These are phyloP conservation scores for Plasmodium inui DNA, from an alignment of 169 alveolate genomes.

Conservation along the genomic window DNA sequence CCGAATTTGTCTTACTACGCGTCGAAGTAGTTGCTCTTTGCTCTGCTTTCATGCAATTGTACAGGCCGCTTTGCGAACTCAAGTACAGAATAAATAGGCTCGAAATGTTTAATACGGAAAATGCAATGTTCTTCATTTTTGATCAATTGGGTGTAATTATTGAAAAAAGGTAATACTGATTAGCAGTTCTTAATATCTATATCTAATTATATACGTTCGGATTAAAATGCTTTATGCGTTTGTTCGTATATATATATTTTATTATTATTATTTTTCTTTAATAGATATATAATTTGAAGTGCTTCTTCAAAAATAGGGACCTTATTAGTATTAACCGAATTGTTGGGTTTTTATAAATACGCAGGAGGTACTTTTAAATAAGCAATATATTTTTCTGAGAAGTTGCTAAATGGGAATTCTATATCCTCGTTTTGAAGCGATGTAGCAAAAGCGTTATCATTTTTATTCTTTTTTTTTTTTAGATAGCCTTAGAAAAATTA, in stretches of 20 bases:
- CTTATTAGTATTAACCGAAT: neutral
- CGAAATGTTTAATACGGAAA: slow-evolving; percentile 8
- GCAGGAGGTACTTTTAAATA: neutral
- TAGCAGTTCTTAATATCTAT: neutral
- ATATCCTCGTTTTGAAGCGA: slow-evolving; percentile 1
- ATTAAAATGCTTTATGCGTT: neutral
- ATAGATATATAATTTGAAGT: neutral
- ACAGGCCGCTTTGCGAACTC: slow-evolving; percentile 24
- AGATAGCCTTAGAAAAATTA: neutral
- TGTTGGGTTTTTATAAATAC: neutral
- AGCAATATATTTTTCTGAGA: neutral
- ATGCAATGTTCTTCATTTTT: slow-evolving; percentile 8
- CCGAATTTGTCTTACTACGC: neutral
- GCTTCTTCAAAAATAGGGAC: neutral
- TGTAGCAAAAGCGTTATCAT: neutral
- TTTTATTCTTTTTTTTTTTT: slow-evolving; percentile 7
- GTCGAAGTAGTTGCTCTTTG: neutral
- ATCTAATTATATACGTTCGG: neutral
- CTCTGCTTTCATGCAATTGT: slow-evolving; percentile 31
- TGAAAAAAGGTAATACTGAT: neutral
- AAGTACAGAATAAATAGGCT: slow-evolving; percentile 25
- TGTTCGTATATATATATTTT: neutral
- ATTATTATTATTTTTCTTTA: neutral
- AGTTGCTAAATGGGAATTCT: neutral
- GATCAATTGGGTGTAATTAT: neutral